These are phyloP conservation scores for Entomortierella chlamydospora DNA, from an alignment of 192 early-diverging fungal species.

Conservation along the genomic window DNA sequence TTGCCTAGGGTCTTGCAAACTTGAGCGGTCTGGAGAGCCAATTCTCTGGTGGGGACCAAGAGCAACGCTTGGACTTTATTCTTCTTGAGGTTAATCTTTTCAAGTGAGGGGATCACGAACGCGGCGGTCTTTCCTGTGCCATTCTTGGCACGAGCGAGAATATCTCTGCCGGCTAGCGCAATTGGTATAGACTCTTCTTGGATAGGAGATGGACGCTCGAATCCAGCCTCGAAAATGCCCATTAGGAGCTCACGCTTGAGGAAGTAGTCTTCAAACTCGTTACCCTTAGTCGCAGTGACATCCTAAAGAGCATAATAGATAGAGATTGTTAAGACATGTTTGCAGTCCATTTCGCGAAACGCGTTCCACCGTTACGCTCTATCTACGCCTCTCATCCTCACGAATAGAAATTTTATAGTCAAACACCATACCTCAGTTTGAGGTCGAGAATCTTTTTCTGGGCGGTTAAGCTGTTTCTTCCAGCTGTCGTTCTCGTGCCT, in stretches of 20 bases:
- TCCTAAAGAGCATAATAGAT: conserved; percentile 1
- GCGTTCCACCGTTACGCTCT: neutral
- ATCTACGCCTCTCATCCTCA: neutral
- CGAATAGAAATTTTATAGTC: neutral
- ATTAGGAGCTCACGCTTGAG: conserved; percentile 96
- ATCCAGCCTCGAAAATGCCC: conserved; percentile 99
- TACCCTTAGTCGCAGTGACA: conserved; percentile 89
- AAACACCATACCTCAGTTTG: conserved; percentile 77
- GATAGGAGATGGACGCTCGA: conserved; percentile 97
- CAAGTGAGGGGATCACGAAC: conserved; percentile 95
- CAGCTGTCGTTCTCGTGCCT: conserved; percentile 76
- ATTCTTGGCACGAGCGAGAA: conserved; percentile 97
- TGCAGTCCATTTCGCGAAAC: neutral
- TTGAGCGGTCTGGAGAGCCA: conserved; percentile 98
- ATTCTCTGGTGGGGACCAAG: conserved; percentile 95
- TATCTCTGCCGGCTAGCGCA: conserved; percentile 94
- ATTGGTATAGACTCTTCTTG: conserved; percentile 99
- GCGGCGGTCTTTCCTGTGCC: conserved; percentile 96
- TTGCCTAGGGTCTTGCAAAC: conserved; percentile 98
- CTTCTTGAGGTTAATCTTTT: conserved; percentile 91
- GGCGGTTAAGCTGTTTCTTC: conserved; percentile 81
- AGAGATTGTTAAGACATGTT: neutral
- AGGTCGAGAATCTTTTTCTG: conserved; percentile 90
- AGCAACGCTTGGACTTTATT: conserved; percentile 92
- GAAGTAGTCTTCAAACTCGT: conserved; percentile 99